Percentiles rank a stretch among this genome's conserved stretches.
phyloP scores from a whole-genome alignment of 345 rosid genomes.

The Aquilaria sinensis region DNA sequence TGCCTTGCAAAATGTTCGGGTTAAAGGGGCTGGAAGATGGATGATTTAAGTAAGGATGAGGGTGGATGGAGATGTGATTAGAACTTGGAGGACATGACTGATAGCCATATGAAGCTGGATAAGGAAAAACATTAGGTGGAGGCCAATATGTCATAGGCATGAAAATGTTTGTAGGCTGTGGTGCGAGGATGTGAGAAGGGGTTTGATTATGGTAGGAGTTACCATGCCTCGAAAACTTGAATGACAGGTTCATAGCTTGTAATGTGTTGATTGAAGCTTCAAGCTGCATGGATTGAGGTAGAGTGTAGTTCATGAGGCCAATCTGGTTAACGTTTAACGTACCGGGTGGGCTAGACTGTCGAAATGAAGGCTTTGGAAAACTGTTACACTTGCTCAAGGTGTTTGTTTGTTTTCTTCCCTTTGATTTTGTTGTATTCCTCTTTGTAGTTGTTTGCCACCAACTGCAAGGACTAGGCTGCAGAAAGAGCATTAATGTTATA shows the following conservation, averaged over 20 bases:
- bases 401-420: slow-evolving; percentile 27
- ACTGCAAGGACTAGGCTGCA: slow-evolving; percentile 19
- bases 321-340: slow-evolving; percentile 17
- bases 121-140: slow-evolving; percentile 32
- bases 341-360: slow-evolving; percentile 14
- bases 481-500: slow-evolving; percentile 5
- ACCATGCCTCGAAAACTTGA: slow-evolving; percentile 9
- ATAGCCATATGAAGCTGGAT: slow-evolving; percentile 25
- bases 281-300: slow-evolving; percentile 18
- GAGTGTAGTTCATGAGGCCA: slow-evolving; percentile 28
- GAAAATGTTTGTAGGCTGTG: slow-evolving; percentile 31
- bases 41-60: slow-evolving; percentile 25
- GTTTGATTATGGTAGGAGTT: slow-evolving; percentile 27
- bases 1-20: slow-evolving; percentile 15
- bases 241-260: slow-evolving; percentile 8
- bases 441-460: slow-evolving; percentile 19
- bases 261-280: slow-evolving; percentile 13
- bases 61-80: slow-evolving; percentile 26
- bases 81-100: slow-evolving; percentile 23
- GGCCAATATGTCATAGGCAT: slow-evolving; percentile 56
- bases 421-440: slow-evolving; percentile 23
- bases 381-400: slow-evolving; percentile 11
- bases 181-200: slow-evolving; percentile 25
- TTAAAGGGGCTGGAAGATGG: slow-evolving; percentile 14
- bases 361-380: slow-evolving; percentile 16